Conservation (phyloP, 805 yeast species). For the Wickerhamomyces bovis region DNA sequence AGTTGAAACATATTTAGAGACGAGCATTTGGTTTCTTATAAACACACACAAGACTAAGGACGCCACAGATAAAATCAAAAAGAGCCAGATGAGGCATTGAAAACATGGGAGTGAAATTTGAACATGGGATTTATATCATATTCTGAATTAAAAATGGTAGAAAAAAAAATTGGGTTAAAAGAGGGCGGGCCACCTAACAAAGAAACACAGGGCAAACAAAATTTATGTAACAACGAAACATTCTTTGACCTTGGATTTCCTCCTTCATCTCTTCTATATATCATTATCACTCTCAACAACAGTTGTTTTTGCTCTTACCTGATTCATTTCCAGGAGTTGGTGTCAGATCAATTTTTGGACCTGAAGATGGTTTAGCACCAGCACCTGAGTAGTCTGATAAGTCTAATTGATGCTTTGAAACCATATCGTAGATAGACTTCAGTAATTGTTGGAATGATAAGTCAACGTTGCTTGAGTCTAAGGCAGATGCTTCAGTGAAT, state of each 20-base stretch:
- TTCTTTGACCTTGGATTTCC: no score
- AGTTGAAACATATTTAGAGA: background rate
- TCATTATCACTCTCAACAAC: conserved; percentile 48
- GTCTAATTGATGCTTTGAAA: conserved; percentile 87
- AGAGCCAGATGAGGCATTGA: background rate
- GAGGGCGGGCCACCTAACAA: no score
- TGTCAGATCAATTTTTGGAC: conserved; percentile 88
- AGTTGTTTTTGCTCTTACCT: conserved; percentile 41
- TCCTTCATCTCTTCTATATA: background rate
- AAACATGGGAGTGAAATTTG: background rate
- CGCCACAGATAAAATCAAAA: background rate
- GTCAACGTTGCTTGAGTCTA: conserved; percentile 92
- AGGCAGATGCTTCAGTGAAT: conserved; percentile 94
- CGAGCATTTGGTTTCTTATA: background rate
- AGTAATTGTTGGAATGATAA: conserved; percentile 88
- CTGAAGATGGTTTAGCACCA: conserved; percentile 64
- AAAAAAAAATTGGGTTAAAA: background rate
- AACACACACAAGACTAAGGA: background rate
- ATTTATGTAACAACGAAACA: no score
- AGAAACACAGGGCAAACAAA: no score
- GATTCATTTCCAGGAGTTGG: conserved; percentile 87
- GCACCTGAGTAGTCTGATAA: conserved; percentile 58
- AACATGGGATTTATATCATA: background rate
- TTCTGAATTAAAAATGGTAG: conserved; percentile 4
- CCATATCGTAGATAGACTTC: conserved; percentile 91